Evolutionary conservation across 805 yeast species (phyloP).

Genomic region (Ogataea thermomethanolica): DNA sequence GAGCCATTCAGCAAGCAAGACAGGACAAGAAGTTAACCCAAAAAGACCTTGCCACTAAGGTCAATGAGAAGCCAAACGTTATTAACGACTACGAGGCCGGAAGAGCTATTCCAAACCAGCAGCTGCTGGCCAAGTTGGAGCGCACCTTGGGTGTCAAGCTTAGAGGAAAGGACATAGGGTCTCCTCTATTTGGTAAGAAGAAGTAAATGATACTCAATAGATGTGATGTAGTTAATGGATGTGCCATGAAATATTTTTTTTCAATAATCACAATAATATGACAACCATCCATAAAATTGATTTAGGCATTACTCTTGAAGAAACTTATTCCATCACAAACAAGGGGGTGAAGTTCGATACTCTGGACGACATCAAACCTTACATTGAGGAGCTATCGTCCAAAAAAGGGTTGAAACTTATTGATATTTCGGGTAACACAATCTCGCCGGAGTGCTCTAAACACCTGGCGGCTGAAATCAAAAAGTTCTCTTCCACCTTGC

Average conservation of each 20-base stretch:
- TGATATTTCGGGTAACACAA: slow-evolving; percentile 89
- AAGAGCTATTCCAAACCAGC: slow-evolving; percentile 95
- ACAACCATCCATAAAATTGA: slow-evolving; percentile 34
- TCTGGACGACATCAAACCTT: slow-evolving; percentile 68
- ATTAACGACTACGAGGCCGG: slow-evolving; percentile 97
- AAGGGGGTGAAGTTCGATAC: slow-evolving; percentile 74
- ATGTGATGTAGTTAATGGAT: slow-evolving; percentile 4
- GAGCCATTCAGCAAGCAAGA: slow-evolving; percentile 80
- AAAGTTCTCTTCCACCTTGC: slow-evolving; percentile 42
- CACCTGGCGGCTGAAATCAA: slow-evolving; percentile 57
- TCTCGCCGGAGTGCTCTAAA: slow-evolving; percentile 85
- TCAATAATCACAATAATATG: slow-evolving; percentile 22
- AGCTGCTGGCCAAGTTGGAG: slow-evolving; percentile 86
- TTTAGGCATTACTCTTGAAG: slow-evolving; percentile 41
- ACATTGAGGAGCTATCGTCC: slow-evolving; percentile 51
- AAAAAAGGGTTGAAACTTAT: slow-evolving; percentile 45
- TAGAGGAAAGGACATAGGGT: slow-evolving; percentile 94
- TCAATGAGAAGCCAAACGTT: slow-evolving; percentile 93
- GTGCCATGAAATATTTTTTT: slow-evolving; percentile 6
- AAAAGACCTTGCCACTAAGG: slow-evolving; percentile 92
- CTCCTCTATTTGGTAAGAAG: slow-evolving; percentile 69
- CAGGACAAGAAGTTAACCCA: slow-evolving; percentile 86
- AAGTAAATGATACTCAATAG: slow-evolving; percentile 21
- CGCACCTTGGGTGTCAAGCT: slow-evolving; percentile 91
- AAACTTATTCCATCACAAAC: slow-evolving; percentile 62